Conservation (phyloP, 1,284 basidiomycete species). For the Puccinia triticina region DNA sequence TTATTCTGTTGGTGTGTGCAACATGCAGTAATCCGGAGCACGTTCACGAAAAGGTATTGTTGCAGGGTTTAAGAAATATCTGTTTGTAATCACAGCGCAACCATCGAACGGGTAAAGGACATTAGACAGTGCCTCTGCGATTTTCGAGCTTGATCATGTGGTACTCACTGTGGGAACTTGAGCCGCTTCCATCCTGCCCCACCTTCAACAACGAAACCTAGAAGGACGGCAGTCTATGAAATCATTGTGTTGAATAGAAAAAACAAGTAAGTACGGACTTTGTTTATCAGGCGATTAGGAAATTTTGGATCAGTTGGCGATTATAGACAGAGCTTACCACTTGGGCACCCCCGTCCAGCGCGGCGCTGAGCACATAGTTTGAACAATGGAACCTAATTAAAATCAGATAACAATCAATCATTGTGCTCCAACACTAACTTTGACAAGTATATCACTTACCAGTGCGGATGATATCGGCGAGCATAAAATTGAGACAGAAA, state of each 20-base stretch:
- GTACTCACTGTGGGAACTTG: constrained; percentile 40
- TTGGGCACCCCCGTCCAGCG: constrained; percentile 49
- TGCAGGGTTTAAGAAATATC: constrained; percentile 36
- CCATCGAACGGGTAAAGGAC: neutral
- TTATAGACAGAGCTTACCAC: constrained; percentile 28
- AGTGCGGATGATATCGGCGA: constrained; percentile 41
- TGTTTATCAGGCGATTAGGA: no score
- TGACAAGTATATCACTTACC: constrained; percentile 6
- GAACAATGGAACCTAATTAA: constrained; percentile 34
- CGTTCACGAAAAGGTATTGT: constrained; percentile 18
- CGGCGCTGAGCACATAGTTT: constrained; percentile 49
- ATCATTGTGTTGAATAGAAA: neutral
- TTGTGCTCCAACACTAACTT: neutral
- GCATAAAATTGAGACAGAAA: constrained; percentile 47
- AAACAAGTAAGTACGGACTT: neutral
- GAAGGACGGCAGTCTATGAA: constrained; percentile 31
- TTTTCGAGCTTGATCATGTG: neutral
- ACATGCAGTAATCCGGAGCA: constrained; percentile 41
- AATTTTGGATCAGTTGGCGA: neutral
- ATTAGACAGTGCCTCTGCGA: neutral
- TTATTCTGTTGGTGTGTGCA: constrained; percentile 24
- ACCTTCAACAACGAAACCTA: constrained; percentile 48
- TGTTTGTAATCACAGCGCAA: neutral
- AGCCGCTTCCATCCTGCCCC: constrained; percentile 49
- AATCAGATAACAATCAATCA: neutral